phyloP scores from a whole-genome alignment of 192 early-diverging fungal genomes.

The Linnemannia schmuckeri region DNA sequence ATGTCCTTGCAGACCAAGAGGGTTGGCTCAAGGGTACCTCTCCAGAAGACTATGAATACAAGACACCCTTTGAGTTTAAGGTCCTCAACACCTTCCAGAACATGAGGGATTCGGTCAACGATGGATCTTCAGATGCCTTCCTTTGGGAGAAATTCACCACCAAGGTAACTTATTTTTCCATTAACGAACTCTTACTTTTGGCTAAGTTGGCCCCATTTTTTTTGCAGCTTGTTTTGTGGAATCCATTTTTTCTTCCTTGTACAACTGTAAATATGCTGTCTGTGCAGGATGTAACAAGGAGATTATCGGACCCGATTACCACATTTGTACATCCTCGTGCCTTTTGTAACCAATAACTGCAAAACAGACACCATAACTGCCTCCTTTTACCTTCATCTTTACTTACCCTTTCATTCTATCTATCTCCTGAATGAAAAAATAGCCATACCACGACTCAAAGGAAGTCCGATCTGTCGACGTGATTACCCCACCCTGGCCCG shows the following conservation, averaged over 20 bases:
- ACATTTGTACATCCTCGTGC: not conserved
- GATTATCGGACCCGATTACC: not conserved
- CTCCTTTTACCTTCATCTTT: not conserved
- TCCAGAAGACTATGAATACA: slow-evolving; percentile 17
- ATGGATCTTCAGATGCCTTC: slow-evolving; percentile 79
- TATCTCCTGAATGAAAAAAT: not conserved
- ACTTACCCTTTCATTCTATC: not conserved
- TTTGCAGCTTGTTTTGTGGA: not conserved
- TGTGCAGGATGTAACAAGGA: not conserved
- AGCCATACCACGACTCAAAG: slow-evolving; percentile 77
- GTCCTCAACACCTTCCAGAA: slow-evolving; percentile 82
- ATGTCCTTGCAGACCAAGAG: slow-evolving; percentile 72
- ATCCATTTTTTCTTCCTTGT: not conserved
- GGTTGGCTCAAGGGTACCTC: slow-evolving; percentile 66
- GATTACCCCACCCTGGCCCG: slow-evolving; percentile 92
- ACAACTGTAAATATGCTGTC: not conserved
- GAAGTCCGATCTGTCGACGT: slow-evolving; percentile 79
- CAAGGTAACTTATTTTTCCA: slow-evolving; percentile 56
- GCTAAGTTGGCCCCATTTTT: not conserved
- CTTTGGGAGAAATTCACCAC: slow-evolving; percentile 96
- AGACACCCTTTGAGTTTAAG: slow-evolving; percentile 71
- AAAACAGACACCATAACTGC: not conserved
- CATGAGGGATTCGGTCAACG: slow-evolving; percentile 77
- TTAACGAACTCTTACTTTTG: not conserved
- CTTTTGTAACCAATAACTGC: not conserved